A percentile compares a stretch with the other conserved stretches of the same genome.
These are phyloP conservation scores for Pyrenochaeta sp. DNA, from an alignment of 2,329 filamentous ascomycete species.

Conservation along the genomic window DNA sequence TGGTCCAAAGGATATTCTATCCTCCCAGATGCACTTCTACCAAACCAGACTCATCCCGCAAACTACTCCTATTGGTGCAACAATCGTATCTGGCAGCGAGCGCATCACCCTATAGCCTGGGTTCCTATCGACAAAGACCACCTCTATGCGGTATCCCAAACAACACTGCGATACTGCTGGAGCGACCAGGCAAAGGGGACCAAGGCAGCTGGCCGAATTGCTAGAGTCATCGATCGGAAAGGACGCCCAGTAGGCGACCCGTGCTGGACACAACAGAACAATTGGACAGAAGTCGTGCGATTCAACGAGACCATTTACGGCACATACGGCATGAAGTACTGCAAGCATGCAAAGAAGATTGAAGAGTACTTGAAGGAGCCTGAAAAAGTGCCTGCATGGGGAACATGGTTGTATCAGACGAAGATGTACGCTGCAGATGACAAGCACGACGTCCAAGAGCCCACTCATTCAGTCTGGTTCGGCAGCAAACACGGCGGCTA, in stretches of 20 bases:
- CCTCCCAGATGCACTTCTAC: constrained; percentile 13
- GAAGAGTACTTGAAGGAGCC: constrained; percentile 18
- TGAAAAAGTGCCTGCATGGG: constrained; percentile 17
- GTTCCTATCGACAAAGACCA: constrained; percentile 10
- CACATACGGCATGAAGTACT: constrained; percentile 18
- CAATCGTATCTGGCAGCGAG: constrained; percentile 19
- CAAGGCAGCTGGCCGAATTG: constrained; percentile 18
- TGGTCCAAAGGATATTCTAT: constrained; percentile 18
- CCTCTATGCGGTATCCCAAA: constrained; percentile 19
- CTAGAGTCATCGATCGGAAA: constrained; percentile 11
- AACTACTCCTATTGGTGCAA: constrained; percentile 23
- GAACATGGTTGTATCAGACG: constrained; percentile 18
- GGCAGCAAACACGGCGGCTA: constrained; percentile 10
- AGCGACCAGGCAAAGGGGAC: constrained; percentile 17
- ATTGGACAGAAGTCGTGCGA: constrained; percentile 17
- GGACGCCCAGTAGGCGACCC: constrained; percentile 15
- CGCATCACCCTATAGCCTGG: constrained; percentile 18
- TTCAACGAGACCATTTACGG: constrained; percentile 22
- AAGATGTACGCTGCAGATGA: constrained; percentile 16
- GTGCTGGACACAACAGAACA: constrained; percentile 18
- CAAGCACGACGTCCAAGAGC: constrained; percentile 18
- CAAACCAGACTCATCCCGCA: constrained; percentile 14
- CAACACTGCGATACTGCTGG: constrained; percentile 21
- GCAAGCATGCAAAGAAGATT: constrained; percentile 17
- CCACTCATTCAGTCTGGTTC: constrained; percentile 19